phyloP scores from a whole-genome alignment of 805 yeast genomes.

The Candida koratica region DNA sequence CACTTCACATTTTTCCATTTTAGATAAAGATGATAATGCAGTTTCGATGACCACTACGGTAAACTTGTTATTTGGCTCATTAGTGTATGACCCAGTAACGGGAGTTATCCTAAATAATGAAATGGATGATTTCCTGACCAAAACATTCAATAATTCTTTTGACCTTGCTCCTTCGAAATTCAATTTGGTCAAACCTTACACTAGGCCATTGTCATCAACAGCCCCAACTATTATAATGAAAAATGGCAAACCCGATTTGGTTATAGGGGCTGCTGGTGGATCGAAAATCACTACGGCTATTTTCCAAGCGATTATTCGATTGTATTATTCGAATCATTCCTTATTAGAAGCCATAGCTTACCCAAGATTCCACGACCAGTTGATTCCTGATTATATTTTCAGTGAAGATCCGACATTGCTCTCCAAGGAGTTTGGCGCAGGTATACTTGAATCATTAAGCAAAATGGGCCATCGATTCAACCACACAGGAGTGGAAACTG shows the following conservation, averaged over 20 bases:
- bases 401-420: conserved; percentile 6
- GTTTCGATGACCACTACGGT: conserved; percentile 87
- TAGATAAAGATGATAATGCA: conserved; percentile 72
- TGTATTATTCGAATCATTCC: conserved; percentile 53
- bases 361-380: conserved; percentile 88
- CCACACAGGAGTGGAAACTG: conserved; percentile 36
- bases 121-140: conserved; percentile 91
- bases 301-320: conserved; percentile 72
- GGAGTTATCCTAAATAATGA: conserved; percentile 84
- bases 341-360: conserved; percentile 66
- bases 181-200: conserved; percentile 71
- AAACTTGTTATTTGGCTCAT: conserved; percentile 77
- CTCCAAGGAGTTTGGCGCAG: conserved; percentile 26
- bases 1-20: conserved; percentile 79
- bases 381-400: conserved; percentile 34
- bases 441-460: conserved; percentile 36
- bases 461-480: conserved; percentile 33
- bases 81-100: conserved; percentile 74
- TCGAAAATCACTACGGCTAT: conserved; percentile 80
- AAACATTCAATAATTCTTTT: conserved; percentile 68
- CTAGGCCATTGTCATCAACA: conserved; percentile 81
- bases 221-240: conserved; percentile 65
- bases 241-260: conserved; percentile 50
- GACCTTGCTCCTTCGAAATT: conserved; percentile 75
- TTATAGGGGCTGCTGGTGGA: conserved; percentile 94